These are phyloP conservation scores for Yamadazyma endophytica DNA, from an alignment of 805 yeast species.

Conservation along the genomic window DNA sequence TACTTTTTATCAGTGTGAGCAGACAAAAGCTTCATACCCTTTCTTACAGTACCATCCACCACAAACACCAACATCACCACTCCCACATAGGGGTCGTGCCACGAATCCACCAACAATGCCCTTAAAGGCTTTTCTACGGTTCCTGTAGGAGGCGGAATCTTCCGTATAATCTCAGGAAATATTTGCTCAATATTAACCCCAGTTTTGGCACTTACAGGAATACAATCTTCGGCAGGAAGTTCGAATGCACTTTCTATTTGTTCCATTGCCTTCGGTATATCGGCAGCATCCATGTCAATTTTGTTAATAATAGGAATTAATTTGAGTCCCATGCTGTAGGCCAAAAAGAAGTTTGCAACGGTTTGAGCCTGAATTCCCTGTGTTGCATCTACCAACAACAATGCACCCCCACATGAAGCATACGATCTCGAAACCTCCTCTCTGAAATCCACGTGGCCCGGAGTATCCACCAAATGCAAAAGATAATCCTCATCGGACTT, in stretches of 20 bases:
- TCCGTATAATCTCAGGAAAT: conserved; percentile 77
- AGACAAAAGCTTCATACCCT: conserved; percentile 71
- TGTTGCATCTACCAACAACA: conserved; percentile 85
- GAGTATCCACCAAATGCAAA: conserved; percentile 90
- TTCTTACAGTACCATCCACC: conserved; percentile 74
- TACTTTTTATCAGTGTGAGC: conserved; percentile 74
- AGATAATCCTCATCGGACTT: conserved; percentile 69
- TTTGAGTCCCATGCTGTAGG: conserved; percentile 77
- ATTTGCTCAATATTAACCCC: conserved; percentile 75
- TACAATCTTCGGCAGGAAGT: conserved; percentile 64
- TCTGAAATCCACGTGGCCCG: conserved; percentile 96
- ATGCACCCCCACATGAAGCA: conserved; percentile 95
- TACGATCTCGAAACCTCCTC: conserved; percentile 91
- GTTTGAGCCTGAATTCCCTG: conserved; percentile 98
- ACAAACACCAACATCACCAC: conserved; percentile 81
- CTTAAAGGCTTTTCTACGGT: conserved; percentile 48
- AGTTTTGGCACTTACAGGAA: conserved; percentile 88
- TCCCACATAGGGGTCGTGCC: conserved; percentile 94
- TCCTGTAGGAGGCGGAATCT: conserved; percentile 79
- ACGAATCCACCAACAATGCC: conserved; percentile 88
- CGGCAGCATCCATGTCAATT: conserved; percentile 85
- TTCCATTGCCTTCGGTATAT: conserved; percentile 71
- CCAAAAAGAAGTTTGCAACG: conserved; percentile 92
- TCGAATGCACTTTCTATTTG: conserved; percentile 87
- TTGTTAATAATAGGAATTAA: conserved; percentile 89